Evolutionary conservation across 768 basidiomycete species (phyloP), one percentile per base, ranked within the genome.

Genomic region (Mycena alexandri): DNA sequence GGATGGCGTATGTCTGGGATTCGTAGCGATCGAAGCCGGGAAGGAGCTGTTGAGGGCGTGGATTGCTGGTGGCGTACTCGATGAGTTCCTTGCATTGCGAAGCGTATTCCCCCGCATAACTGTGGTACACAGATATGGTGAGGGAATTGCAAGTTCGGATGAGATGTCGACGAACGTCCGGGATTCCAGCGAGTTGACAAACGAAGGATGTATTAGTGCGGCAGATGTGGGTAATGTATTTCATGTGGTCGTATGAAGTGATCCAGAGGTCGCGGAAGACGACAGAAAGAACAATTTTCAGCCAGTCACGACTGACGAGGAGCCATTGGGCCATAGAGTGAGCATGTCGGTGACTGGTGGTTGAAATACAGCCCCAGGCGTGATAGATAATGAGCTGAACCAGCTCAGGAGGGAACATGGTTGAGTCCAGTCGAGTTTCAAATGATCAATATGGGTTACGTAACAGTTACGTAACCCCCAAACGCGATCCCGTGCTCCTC

Each of bases 211-310:
- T 44, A n/a, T 44, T 44, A 8, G 16, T 19, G 13, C 14, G 13
- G 43, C 43, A 19, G 43, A 44, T 44, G 43, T n/a, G 43, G 43
- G n/a, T 19, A 44, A 44, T n/a, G 19, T 44, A 44, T 17, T 44
- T 19, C 8, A 44, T 17, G 17, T 44, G 19, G 43, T 16, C 43
- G 8, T 8, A 19, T 8, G 43, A 44, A 14, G 43, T 44, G 43
- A 44, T 44, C 43, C 43, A 44, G 14, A 44, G 43, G 43, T 44
- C 43, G 43, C 43, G 43, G 22, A 33, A 51, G 50, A 24, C 50
- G 9, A 51, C 29, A 12, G 50, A 33, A 24, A 51, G 50, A 33
- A 51, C 9, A 25, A 51, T 51, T 33, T 51, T 24, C 11, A 51
- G 50, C 50, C 50, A 51, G 22, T 51, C 50, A 33, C 5, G 50